Percentiles rank a stretch among this genome's conserved stretches.
Conservation (phyloP, 768 basidiomycete species). For the Pleurotus eryngii region DNA sequence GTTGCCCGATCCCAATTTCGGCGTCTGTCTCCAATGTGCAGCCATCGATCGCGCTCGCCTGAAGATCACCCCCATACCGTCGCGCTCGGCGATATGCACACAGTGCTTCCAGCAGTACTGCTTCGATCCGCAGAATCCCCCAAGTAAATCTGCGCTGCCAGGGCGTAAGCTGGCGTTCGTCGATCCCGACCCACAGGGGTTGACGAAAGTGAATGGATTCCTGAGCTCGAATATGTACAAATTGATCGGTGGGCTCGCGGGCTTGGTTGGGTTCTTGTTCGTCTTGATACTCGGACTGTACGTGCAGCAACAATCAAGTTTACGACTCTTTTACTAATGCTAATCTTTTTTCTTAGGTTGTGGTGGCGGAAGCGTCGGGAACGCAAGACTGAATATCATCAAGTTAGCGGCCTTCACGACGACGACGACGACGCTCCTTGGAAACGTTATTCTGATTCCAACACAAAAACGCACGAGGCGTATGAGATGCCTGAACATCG, state of each 20-base stretch:
- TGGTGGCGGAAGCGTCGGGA: slow-evolving; percentile 26
- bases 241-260: slow-evolving; percentile 46
- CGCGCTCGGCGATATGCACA: slow-evolving; percentile 38
- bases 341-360: slow-evolving; percentile 13
- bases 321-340: neutral
- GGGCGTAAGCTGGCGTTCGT: slow-evolving; percentile 41
- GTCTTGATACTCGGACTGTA: slow-evolving; percentile 35
- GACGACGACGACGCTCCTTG: slow-evolving; percentile 4
- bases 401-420: slow-evolving; percentile 5
- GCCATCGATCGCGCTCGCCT: slow-evolving; percentile 50
- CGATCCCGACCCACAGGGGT: slow-evolving; percentile 55
- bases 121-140: slow-evolving; percentile 43
- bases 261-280: slow-evolving; percentile 37
- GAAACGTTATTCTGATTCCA: slow-evolving; percentile 1
- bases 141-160: slow-evolving; percentile 33
- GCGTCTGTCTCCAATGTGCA: slow-evolving; percentile 69
- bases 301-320: slow-evolving; percentile 17
- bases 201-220: slow-evolving; percentile 39
- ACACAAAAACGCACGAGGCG: neutral
- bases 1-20: slow-evolving; percentile 56
- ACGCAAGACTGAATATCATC: neutral
- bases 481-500: slow-evolving; percentile 10
- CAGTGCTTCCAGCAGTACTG: slow-evolving; percentile 56
- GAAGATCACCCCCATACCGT: slow-evolving; percentile 28
- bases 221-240: slow-evolving; percentile 40